phyloP scores from a whole-genome alignment of 2,329 filamentous ascomycete genomes.

The Scedosporium dehoogii region DNA sequence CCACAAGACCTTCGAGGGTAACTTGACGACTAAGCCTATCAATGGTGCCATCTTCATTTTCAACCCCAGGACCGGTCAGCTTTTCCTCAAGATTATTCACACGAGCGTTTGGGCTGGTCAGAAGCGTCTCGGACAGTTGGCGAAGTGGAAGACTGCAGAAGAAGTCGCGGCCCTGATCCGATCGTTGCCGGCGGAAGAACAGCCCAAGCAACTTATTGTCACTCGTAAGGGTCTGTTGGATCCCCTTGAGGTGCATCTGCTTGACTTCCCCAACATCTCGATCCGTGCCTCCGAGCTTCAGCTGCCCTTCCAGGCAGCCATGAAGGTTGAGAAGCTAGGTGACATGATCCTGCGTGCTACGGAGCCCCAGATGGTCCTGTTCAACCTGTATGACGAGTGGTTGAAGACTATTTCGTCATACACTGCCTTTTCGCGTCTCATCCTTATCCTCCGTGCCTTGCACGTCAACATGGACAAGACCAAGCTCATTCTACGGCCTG shows the following conservation, averaged over 20 bases:
- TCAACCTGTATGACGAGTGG: slow-evolving; percentile 99
- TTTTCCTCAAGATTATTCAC: slow-evolving; percentile 99
- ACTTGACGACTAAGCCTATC: slow-evolving; percentile 97
- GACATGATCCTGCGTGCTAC: slow-evolving; percentile 98
- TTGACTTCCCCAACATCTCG: slow-evolving; percentile 98
- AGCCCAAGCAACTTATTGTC: slow-evolving; percentile 97
- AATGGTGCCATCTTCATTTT: slow-evolving; percentile 99
- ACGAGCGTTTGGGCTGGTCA: slow-evolving; percentile 98
- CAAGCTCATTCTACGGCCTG: slow-evolving; percentile 85
- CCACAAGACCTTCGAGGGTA: slow-evolving; percentile 98
- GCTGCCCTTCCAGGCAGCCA: slow-evolving; percentile 95
- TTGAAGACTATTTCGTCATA: slow-evolving; percentile 97
- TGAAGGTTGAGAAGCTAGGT: slow-evolving; percentile 98
- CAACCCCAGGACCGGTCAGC: slow-evolving; percentile 93
- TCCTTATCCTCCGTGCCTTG: slow-evolving; percentile 85
- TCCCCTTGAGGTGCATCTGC: slow-evolving; percentile 90
- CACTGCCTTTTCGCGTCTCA: slow-evolving; percentile 91
- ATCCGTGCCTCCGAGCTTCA: slow-evolving; percentile 96
- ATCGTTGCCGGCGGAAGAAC: slow-evolving; percentile 92
- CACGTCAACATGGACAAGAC: slow-evolving; percentile 99
- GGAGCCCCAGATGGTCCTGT: slow-evolving; percentile 99
- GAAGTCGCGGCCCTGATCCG: slow-evolving; percentile 97
- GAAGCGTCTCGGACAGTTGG: slow-evolving; percentile 95
- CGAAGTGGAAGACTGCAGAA: slow-evolving; percentile 99
- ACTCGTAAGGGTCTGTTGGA: slow-evolving; percentile 95